Evolutionary conservation across 371 early-diverging fungal species (phyloP), one percentile per base, ranked within the genome.

Genomic region (Mortierella sp.): DNA sequence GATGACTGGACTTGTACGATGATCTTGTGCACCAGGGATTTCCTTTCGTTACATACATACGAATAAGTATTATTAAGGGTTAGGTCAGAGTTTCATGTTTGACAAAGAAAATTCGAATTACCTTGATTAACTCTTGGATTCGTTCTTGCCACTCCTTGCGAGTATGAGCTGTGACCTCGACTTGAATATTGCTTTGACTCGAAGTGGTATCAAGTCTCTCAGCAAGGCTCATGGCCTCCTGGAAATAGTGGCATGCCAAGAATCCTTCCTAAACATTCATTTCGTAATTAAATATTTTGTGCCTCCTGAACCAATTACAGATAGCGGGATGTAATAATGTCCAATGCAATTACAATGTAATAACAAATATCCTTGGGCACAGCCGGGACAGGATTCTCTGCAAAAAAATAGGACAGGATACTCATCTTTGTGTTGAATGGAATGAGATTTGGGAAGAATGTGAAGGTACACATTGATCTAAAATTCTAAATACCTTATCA

Each of bases 351-450:
- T 40, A 64, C 78, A 42, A 77, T 72, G 31, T 72, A 68, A 43
- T 77, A 77, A 65, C 78, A 77, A 61, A 72, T 69, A 13, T 78
- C 79, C 63, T 78, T 78, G n/a, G 73, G 73, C 28, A 73, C 78
- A 5, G 63, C 43, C 17, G 64, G 28, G 0, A 37, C 54, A n/a
- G 73, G 65, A 51, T 66, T 72, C 17, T 78, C 73, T 19, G 66
- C 10, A 51, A 73, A 78, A 22, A 78, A 63, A 31, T 61, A 78
- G 0, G 79, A 72, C 31, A 64, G 43, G 22, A 78, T 28, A 31
- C 79, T 66, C 79, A 78, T 76, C 26, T 12, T 29, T 15, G 23
- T 9, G 43, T 26, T 37, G 61, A 61, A 43, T 26, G 23, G 26
- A 43, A 19, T 31, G 26, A 49, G 40, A 68, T 22, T 17, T 7